Evolutionary conservation across 2,329 filamentous ascomycete species (phyloP).

Genomic region (Aspergillus felis): DNA sequence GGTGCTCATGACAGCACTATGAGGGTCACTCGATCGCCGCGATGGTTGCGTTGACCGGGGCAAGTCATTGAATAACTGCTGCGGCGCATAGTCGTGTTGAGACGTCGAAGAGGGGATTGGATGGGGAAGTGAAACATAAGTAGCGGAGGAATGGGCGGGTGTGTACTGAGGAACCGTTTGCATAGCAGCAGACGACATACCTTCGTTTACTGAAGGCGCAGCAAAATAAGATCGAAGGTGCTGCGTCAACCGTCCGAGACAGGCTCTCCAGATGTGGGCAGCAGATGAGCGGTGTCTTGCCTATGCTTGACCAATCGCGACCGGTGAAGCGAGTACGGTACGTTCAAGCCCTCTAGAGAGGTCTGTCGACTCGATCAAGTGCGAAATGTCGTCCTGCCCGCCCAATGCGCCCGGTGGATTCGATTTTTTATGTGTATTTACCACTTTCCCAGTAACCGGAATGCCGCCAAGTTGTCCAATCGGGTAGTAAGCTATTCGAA

Average conservation of each 20-base stretch:
- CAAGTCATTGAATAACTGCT: slow-evolving; percentile 28
- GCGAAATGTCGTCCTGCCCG: neutral
- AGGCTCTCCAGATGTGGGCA: slow-evolving; percentile 18
- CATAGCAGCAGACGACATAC: slow-evolving; percentile 62
- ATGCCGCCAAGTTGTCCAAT: neutral
- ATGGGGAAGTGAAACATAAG: slow-evolving; percentile 20
- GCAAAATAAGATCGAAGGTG: slow-evolving; percentile 16
- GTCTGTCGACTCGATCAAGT: neutral
- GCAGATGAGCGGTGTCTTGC: slow-evolving; percentile 11
- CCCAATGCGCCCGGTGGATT: neutral
- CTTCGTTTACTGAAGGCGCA: slow-evolving; percentile 34
- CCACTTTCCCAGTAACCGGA: neutral
- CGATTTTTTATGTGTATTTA: neutral
- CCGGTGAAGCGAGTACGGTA: slow-evolving; percentile 18
- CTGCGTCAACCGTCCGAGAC: slow-evolving; percentile 22
- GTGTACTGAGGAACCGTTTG: slow-evolving; percentile 57
- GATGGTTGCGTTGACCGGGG: slow-evolving; percentile 46
- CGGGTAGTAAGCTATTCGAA: neutral
- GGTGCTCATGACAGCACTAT: slow-evolving; percentile 8
- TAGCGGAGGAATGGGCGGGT: slow-evolving; percentile 41
- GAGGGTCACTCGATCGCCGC: slow-evolving; percentile 13
- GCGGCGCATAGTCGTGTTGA: slow-evolving; percentile 52
- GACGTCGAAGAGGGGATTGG: slow-evolving; percentile 47
- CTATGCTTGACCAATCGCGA: slow-evolving; percentile 20
- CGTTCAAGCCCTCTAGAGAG: slow-evolving; percentile 21